Base-by-base conservation (phyloP, 1,284 basidiomycete species). In the Retiboletus flavoniger region DNA sequence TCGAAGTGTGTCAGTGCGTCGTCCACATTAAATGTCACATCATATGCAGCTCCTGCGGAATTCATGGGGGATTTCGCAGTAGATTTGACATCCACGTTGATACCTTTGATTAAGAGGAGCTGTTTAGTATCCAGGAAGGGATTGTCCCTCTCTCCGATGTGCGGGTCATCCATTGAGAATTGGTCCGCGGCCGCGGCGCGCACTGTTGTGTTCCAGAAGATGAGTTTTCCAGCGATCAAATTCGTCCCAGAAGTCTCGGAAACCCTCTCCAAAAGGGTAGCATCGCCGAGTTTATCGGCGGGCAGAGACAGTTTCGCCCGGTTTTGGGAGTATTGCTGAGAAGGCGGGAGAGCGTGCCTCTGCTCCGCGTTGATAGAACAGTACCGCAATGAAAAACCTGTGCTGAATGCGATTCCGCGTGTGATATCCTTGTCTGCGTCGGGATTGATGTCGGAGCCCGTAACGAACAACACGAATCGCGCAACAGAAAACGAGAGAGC, bases 381-480 rank as follows among this genome's bases (percentile, higher is more conserved):
- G 61, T 85, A 89, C 59, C 87, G 82, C 14, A 86, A 36, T 0
- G 80, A 78, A 17, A 86, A 47, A 1, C 80, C 75, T 0, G 82
- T 83, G 47, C 84, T 81, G 13, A 89, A 63, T 19, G 86, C 85
- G 39, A 93, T 68, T 1, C 93, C 93, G 26, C 91, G 82, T 3
- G 83, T 84, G 9, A 93, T 77, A 32, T 81, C 82, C 50, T 82
- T 69, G 17, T 79, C 76, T 60, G 89, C 86, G 0, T 78, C 72
- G 0, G 90, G 89, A 57, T 90, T 91, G 46, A 93, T 77, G 65
- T 95, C 93, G 34, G 79, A 80, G 17, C 87, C 82, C 6, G 90
- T 90, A 38, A 92, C 65, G 54, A 91, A 84, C 10, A 89, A 61
- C 42, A 85, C 82, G 45, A 90, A 73, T n/a, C 79, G 78, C 1